Base-by-base conservation (phyloP, 2,329 filamentous ascomycete genomes). In the Paraphoma chrysanthemicola region DNA sequence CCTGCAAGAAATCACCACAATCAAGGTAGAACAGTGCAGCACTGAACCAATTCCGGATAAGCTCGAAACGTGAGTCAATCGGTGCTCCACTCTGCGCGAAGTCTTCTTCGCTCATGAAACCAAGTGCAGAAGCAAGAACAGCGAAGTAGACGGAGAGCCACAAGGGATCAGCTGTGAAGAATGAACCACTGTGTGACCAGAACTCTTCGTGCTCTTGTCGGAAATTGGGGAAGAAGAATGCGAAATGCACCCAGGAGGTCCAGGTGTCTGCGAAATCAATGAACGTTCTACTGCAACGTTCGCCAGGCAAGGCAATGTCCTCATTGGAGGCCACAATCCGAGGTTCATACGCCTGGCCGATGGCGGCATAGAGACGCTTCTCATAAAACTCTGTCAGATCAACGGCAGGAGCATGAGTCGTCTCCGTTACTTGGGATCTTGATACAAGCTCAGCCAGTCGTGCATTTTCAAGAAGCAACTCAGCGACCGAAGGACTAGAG, bases 341-440 rank as follows among this genome's bases (percentile, higher is more conserved):
- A 9, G 44, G 33, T 38, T 57, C 55, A 11, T 36, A 41, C 3
- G 49, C 18, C 9, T 43, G 43, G 6, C 55, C 47, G 12, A 61
- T 48, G 6, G 38, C 41, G 16, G 18, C 14, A 16, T 56, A 53
- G n/a, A 61, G 53, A 4, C 59, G 59, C 28, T 49, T 51, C 33
- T 61, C 59, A 49, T 61, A 59, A 38, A 56, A 51, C 38, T 61
- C 59, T 5, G 59, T 61, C 12, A 61, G 47, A 45, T 61, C 59
- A 6, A 56, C 36, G 14, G 45, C 41, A 17, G 44, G 44, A 11
- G 44, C 44, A 16, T 48, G 12, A 10, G 42, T 23, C 14, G 29
- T 17, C 17, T 44, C 48, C 10, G 44, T 28, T 17, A 29, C 38
- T 7, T 53, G 41, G 4, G 33, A 45, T 30, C 43, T 48, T 16